Evolutionary conservation across 352 stramenopile species (phyloP).

Genomic region (Globisporangium emineosum): DNA sequence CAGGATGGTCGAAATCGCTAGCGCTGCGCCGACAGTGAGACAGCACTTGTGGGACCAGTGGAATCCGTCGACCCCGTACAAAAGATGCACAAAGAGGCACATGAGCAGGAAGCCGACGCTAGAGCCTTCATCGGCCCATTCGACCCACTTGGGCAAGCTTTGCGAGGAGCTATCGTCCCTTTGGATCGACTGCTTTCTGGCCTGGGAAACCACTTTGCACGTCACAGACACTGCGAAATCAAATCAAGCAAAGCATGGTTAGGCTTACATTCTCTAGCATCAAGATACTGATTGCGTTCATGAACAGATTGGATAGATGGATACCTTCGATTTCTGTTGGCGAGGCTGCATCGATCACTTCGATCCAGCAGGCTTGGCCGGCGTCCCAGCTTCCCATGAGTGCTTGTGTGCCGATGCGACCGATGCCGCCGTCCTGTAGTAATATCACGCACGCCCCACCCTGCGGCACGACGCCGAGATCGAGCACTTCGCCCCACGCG

Average conservation of each 20-base stretch:
- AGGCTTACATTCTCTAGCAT: too few relatives aligned
- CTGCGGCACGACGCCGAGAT: slow-evolving; percentile 75
- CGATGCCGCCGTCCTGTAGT: slow-evolving; percentile 65
- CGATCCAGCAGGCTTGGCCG: slow-evolving; percentile 72
- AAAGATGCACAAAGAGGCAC: slow-evolving; percentile 79
- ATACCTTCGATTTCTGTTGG: slow-evolving; percentile 69
- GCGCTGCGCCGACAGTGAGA: slow-evolving; percentile 69
- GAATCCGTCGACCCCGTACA: slow-evolving; percentile 82
- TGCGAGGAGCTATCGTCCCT: slow-evolving; percentile 28
- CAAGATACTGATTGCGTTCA: too few relatives aligned
- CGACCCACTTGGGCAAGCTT: slow-evolving; percentile 61
- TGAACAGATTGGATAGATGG: background rate
- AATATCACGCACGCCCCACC: slow-evolving; percentile 78
- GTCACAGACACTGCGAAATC: slow-evolving; percentile 53
- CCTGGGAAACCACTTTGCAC: slow-evolving; percentile 64
- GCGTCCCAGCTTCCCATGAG: slow-evolving; percentile 85
- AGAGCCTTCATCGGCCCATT: slow-evolving; percentile 72
- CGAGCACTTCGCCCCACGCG: slow-evolving; percentile 59
- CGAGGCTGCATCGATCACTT: slow-evolving; percentile 59
- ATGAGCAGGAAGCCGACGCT: slow-evolving; percentile 82
- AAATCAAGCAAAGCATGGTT: background rate
- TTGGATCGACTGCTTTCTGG: slow-evolving; percentile 23
- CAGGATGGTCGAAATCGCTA: slow-evolving; percentile 81
- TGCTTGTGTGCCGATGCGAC: slow-evolving; percentile 75
- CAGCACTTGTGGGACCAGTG: slow-evolving; percentile 87